phyloP scores from a whole-genome alignment of 2,329 filamentous ascomycete species.

The Aspergillus arachidicola region DNA sequence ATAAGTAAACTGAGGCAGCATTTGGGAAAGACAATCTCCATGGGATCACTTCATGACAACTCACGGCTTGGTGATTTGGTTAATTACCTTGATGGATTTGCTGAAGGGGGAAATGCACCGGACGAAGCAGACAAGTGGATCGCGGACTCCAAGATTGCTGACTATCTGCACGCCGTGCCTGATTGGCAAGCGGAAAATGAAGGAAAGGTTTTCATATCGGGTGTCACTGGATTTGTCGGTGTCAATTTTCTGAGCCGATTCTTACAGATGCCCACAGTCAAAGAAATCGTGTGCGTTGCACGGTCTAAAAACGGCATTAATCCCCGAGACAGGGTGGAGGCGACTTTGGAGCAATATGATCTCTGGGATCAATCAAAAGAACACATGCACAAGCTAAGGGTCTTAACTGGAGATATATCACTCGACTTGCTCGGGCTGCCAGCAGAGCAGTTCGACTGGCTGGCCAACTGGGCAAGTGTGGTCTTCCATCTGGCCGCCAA shows the following conservation, averaged over 20 bases:
- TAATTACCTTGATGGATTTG: slow-evolving; percentile 3
- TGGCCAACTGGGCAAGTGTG: slow-evolving; percentile 66
- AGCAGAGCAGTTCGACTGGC: slow-evolving; percentile 59
- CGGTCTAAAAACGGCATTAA: slow-evolving; percentile 59
- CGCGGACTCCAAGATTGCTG: neutral
- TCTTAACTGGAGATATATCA: slow-evolving; percentile 62
- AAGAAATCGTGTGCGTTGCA: slow-evolving; percentile 69
- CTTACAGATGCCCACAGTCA: slow-evolving; percentile 55
- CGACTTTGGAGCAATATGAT: slow-evolving; percentile 57
- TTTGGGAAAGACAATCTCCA: slow-evolving; percentile 9
- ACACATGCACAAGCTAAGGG: slow-evolving; percentile 14
- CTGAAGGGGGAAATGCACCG: slow-evolving; percentile 11
- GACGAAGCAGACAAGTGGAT: slow-evolving; percentile 8
- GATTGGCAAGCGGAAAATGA: slow-evolving; percentile 9
- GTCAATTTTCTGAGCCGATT: slow-evolving; percentile 72
- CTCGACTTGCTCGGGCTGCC: slow-evolving; percentile 69
- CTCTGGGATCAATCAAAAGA: slow-evolving; percentile 1
- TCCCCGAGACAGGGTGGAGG: slow-evolving; percentile 25
- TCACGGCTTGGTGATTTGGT: slow-evolving; percentile 6
- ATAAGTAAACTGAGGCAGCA: slow-evolving; percentile 2
- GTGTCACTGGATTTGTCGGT: slow-evolving; percentile 83
- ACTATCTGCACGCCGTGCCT: slow-evolving; percentile 1
- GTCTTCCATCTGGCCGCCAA: slow-evolving; percentile 75
- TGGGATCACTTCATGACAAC: slow-evolving; percentile 10
- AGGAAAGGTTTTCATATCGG: slow-evolving; percentile 58